Percentiles rank a stretch among this genome's conserved stretches.
phyloP scores from a whole-genome alignment of 2,329 filamentous ascomycete genomes.

The Akanthomyces lecanii region DNA sequence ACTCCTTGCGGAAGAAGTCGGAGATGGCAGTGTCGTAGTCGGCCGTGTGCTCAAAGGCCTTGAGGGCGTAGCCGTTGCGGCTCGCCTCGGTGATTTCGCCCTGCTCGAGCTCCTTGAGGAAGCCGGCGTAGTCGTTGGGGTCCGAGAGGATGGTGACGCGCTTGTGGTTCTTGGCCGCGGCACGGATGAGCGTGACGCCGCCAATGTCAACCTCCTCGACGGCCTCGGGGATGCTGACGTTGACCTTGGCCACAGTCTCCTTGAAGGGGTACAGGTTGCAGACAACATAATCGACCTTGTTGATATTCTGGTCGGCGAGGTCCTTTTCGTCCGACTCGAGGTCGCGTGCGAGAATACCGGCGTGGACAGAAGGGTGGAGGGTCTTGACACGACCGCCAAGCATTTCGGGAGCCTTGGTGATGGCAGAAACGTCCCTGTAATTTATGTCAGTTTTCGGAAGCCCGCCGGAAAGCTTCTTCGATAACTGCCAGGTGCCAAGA shows the following conservation, averaged over 20 bases:
- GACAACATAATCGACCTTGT: slow-evolving; percentile 92
- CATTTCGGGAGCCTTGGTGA: slow-evolving; percentile 97
- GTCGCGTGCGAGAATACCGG: slow-evolving; percentile 87
- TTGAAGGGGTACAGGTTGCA: slow-evolving; percentile 99
- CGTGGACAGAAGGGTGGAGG: slow-evolving; percentile 88
- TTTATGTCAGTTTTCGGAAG: slow-evolving; percentile 15
- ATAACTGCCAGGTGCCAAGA: background rate
- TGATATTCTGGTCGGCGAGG: slow-evolving; percentile 88
- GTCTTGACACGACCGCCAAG: slow-evolving; percentile 83
- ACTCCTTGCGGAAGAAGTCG: slow-evolving; percentile 96
- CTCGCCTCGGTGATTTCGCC: slow-evolving; percentile 82
- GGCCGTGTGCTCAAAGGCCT: slow-evolving; percentile 97
- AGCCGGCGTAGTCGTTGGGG: slow-evolving; percentile 88
- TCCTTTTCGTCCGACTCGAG: slow-evolving; percentile 96
- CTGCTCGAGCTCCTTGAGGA: slow-evolving; percentile 82
- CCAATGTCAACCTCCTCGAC: slow-evolving; percentile 99
- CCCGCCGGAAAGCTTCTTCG: background rate
- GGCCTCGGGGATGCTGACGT: slow-evolving; percentile 92
- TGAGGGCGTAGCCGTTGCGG: slow-evolving; percentile 86
- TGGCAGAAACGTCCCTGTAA: slow-evolving; percentile 88
- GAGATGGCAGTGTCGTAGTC: slow-evolving; percentile 95
- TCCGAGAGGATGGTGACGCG: slow-evolving; percentile 95
- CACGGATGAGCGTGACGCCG: slow-evolving; percentile 91
- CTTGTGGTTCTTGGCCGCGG: slow-evolving; percentile 95
- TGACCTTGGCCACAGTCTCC: slow-evolving; percentile 94